These are phyloP conservation scores for Cryptococcus neoformans DNA, from an alignment of 1,284 basidiomycete genomes.

Conservation along the genomic window DNA sequence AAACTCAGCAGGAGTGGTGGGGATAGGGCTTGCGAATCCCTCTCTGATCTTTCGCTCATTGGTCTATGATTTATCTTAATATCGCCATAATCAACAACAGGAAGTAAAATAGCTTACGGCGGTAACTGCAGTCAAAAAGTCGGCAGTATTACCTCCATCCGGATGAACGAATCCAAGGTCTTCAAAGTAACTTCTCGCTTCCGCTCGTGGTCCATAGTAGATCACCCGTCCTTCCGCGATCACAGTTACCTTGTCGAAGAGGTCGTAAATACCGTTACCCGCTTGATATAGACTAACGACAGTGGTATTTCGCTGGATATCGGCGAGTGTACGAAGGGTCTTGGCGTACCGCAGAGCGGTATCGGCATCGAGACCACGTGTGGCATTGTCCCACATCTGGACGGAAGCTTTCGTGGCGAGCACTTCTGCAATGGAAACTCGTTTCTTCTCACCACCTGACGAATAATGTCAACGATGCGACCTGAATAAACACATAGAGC, in stretches of 20 bases:
- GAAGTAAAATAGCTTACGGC: conserved; percentile 43
- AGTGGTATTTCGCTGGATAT: conserved; percentile 70
- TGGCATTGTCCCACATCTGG: conserved; percentile 61
- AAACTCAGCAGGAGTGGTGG: conserved; percentile 62
- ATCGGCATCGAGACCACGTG: conserved; percentile 68
- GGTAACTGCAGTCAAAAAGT: conserved; percentile 60
- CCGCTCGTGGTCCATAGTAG: conserved; percentile 69
- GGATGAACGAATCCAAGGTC: conserved; percentile 64
- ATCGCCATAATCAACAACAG: neutral
- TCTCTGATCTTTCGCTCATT: conserved; percentile 57
- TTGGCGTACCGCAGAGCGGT: conserved; percentile 77
- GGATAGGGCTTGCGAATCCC: conserved; percentile 53
- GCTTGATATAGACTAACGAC: conserved; percentile 83
- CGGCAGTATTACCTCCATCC: conserved; percentile 51
- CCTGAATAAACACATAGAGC: neutral
- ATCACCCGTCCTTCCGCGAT: conserved; percentile 76
- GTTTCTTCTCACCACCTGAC: conserved; percentile 57
- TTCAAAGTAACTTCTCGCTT: conserved; percentile 76
- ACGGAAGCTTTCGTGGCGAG: conserved; percentile 60
- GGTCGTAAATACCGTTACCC: conserved; percentile 56
- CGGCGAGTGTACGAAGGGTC: conserved; percentile 70
- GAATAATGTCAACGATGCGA: neutral
- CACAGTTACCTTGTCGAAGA: conserved; percentile 69
- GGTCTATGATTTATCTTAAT: conserved; percentile 18
- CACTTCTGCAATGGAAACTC: conserved; percentile 71